phyloP scores from a whole-genome alignment of 2,329 filamentous ascomycete species.

The Paracoccidioides lutzii region DNA sequence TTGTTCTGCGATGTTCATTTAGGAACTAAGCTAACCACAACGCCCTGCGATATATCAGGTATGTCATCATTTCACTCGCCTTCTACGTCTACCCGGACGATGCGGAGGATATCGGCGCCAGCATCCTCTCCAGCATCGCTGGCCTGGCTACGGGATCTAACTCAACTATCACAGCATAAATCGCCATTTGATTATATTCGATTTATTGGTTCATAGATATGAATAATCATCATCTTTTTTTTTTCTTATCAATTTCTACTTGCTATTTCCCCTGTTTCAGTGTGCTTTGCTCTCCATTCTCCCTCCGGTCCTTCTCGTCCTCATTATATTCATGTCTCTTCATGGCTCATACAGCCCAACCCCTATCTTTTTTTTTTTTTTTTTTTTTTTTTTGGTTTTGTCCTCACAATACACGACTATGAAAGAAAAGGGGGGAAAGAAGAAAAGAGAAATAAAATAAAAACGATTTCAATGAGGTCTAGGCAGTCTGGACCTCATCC shows the following conservation, averaged over 20 bases:
- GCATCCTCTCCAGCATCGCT: background rate
- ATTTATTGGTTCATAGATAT: background rate
- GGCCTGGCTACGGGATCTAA: background rate
- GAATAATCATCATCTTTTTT: background rate
- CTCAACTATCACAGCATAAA: background rate
- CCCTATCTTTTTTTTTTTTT: background rate
- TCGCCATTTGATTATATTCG: background rate
- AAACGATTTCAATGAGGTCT: background rate
- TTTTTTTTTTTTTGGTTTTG: background rate
- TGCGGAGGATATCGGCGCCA: constrained; percentile 10
- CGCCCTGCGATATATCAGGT: constrained; percentile 15
- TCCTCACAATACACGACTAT: no score
- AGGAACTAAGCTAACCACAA: constrained; percentile 2
- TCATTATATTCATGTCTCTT: background rate
- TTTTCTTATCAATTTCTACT: background rate
- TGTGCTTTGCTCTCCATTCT: background rate
- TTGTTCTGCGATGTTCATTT: no score
- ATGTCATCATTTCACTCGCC: constrained; percentile 35
- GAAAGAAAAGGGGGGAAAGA: no score
- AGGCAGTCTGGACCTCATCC: no score
- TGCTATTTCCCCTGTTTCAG: background rate
- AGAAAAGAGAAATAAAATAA: background rate
- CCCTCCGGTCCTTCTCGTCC: background rate
- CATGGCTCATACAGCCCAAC: background rate
- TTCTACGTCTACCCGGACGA: constrained; percentile 39